These are phyloP conservation scores for Pisolithus marmoratus DNA, from an alignment of 768 basidiomycete species.

Conservation along the genomic window DNA sequence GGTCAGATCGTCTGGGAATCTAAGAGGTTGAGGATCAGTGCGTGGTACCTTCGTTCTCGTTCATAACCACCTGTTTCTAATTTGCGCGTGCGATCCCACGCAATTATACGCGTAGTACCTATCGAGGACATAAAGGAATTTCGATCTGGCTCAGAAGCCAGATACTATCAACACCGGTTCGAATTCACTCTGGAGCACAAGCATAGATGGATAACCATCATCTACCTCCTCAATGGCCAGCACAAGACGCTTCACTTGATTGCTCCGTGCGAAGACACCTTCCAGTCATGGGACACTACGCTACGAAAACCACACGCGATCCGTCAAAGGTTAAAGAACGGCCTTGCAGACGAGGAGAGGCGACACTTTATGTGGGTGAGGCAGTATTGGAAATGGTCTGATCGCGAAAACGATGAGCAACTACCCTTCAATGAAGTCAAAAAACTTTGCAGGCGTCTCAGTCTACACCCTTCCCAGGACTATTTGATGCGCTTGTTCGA, in stretches of 20 bases:
- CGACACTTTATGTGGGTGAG: slow-evolving; percentile 71
- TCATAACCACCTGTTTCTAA: neutral
- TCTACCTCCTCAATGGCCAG: no score
- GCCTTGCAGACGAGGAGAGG: slow-evolving; percentile 56
- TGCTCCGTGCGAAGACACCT: slow-evolving; percentile 58
- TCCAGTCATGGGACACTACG: slow-evolving; percentile 58
- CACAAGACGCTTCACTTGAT: no score
- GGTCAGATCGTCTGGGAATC: no score
- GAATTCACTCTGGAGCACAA: no score
- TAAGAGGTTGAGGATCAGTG: slow-evolving; percentile 59
- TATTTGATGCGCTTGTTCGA: no score
- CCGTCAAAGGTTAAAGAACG: slow-evolving; percentile 65
- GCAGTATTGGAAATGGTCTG: slow-evolving; percentile 76
- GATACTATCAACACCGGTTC: slow-evolving; percentile 70
- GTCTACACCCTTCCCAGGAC: slow-evolving; percentile 53
- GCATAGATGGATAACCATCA: no score
- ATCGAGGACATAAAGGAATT: slow-evolving; percentile 87
- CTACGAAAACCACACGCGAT: slow-evolving; percentile 59
- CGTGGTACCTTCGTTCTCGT: slow-evolving; percentile 21
- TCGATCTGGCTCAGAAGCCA: slow-evolving; percentile 64
- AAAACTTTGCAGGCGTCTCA: slow-evolving; percentile 63
- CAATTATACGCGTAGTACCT: slow-evolving; percentile 48
- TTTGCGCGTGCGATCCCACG: neutral
- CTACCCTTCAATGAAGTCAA: slow-evolving; percentile 70
- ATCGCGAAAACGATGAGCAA: slow-evolving; percentile 53